These are phyloP conservation scores for Dipteronia sinensis DNA, from an alignment of 345 rosid genomes.

Conservation along the genomic window DNA sequence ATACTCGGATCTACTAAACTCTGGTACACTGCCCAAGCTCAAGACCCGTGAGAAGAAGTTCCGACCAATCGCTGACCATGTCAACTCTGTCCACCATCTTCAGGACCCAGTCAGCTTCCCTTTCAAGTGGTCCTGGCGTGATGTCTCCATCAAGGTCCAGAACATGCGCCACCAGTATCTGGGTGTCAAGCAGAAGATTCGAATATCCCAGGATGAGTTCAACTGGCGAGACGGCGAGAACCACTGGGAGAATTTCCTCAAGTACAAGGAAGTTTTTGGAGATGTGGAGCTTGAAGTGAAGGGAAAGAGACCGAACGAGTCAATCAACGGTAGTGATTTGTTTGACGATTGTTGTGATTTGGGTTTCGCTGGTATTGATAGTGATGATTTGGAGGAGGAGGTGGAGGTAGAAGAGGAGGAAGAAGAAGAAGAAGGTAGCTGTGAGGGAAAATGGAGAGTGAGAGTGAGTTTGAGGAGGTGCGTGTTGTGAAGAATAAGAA, in stretches of 20 bases:
- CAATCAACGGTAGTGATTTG: slow-evolving; percentile 37
- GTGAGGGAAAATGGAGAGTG: slow-evolving; percentile 32
- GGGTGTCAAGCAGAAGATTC: slow-evolving; percentile 87
- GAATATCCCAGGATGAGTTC: slow-evolving; percentile 50
- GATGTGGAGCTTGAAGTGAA: slow-evolving; percentile 71
- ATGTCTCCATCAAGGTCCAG: slow-evolving; percentile 77
- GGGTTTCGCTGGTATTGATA: slow-evolving; percentile 48
- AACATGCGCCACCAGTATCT: slow-evolving; percentile 85
- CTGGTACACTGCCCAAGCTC: slow-evolving; percentile 66
- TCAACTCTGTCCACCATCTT: slow-evolving; percentile 61
- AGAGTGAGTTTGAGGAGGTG: slow-evolving; percentile 41
- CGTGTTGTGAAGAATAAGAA: slow-evolving; percentile 30
- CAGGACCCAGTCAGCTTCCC: slow-evolving; percentile 62
- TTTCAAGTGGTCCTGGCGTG: slow-evolving; percentile 85
- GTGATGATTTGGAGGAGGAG: slow-evolving; percentile 49
- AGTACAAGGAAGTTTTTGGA: slow-evolving; percentile 75
- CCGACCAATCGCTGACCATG: slow-evolving; percentile 73
- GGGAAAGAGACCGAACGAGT: slow-evolving; percentile 41
- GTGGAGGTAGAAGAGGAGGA: slow-evolving; percentile 26
- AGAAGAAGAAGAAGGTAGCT: slow-evolving; percentile 37
- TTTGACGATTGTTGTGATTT: slow-evolving; percentile 46
- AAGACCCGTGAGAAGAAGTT: slow-evolving; percentile 83
- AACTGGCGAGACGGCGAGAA: slow-evolving; percentile 75
- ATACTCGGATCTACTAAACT: slow-evolving; percentile 57
- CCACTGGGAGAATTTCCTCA: slow-evolving; percentile 78